These are phyloP conservation scores for Spergularia marina DNA, from an alignment of 148 eudicot genomes.

Conservation along the genomic window DNA sequence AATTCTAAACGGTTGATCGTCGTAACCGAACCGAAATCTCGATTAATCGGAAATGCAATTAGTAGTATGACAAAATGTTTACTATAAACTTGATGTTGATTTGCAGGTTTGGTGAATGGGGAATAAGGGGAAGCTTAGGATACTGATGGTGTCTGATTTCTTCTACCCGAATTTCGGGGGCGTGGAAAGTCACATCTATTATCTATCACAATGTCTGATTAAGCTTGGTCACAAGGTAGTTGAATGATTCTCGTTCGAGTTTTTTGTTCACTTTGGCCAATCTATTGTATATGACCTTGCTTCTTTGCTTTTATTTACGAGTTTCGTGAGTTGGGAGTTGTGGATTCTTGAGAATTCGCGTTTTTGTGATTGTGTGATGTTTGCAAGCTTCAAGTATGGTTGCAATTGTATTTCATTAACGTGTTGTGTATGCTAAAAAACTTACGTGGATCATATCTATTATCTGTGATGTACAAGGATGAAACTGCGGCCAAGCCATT, in stretches of 20 bases:
- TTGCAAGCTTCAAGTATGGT: neutral
- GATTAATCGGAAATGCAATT: no score
- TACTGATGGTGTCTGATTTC: slow-evolving; percentile 93
- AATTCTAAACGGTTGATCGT: no score
- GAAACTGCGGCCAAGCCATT: neutral
- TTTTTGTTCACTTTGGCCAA: neutral
- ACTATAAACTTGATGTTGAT: neutral
- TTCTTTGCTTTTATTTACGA: neutral
- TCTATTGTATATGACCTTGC: slow-evolving; percentile 1
- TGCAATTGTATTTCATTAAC: neutral
- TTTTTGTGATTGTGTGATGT: neutral
- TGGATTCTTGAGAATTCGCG: neutral
- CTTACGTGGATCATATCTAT: neutral
- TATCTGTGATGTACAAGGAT: no score
- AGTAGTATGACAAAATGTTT: no score
- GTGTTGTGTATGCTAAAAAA: neutral
- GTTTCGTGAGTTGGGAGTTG: neutral
- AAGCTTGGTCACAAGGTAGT: slow-evolving; percentile 91
- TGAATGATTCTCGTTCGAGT: neutral
- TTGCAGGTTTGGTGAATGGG: slow-evolving; percentile 33
- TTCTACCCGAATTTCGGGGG: slow-evolving; percentile 98
- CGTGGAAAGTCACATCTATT: slow-evolving; percentile 90
- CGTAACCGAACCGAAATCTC: no score
- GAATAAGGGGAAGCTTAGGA: slow-evolving; percentile 41
- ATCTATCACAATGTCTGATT: slow-evolving; percentile 84